These are phyloP conservation scores for Zygosaccharomyces sapae DNA, from an alignment of 1,139 yeast species.

Conservation along the genomic window DNA sequence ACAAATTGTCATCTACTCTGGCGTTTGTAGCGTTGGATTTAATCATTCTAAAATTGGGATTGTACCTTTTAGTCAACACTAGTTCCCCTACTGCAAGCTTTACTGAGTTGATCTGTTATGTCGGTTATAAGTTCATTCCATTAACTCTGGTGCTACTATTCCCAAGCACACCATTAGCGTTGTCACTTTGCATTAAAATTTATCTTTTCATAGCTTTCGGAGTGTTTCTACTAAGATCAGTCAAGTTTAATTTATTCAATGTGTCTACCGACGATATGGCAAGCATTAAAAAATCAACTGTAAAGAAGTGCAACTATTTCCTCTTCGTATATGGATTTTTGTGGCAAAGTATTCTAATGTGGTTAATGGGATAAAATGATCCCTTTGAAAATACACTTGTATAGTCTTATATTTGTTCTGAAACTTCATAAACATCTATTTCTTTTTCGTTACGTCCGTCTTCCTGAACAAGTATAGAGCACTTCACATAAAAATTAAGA, in stretches of 20 bases:
- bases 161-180: conserved; percentile 38
- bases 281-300: conserved; percentile 59
- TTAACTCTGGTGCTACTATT: conserved; percentile 53
- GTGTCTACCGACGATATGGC: conserved; percentile 51
- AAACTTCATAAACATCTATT: not conserved
- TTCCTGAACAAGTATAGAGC: no score
- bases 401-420: not conserved
- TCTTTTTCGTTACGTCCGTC: conserved; percentile 6
- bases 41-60: conserved; percentile 54
- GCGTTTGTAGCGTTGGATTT: conserved; percentile 78
- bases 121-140: conserved; percentile 93
- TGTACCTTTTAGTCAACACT: conserved; percentile 47
- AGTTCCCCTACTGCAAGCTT: conserved; percentile 43
- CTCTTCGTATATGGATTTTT: conserved; percentile 81
- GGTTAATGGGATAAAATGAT: conserved; percentile 44
- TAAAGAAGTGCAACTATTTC: conserved; percentile 81
- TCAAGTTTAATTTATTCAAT: conserved; percentile 70
- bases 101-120: conserved; percentile 83
- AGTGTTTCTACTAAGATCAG: conserved; percentile 75
- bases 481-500: no score
- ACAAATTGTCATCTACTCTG: conserved; percentile 82
- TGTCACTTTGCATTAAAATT: conserved; percentile 41
- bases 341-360: conserved; percentile 63
- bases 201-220: conserved; percentile 54
- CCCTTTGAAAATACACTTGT: not conserved